Evolutionary conservation across 176 grass and related monocot genomes (phyloP).

Genomic region (Juncus inflexus): DNA sequence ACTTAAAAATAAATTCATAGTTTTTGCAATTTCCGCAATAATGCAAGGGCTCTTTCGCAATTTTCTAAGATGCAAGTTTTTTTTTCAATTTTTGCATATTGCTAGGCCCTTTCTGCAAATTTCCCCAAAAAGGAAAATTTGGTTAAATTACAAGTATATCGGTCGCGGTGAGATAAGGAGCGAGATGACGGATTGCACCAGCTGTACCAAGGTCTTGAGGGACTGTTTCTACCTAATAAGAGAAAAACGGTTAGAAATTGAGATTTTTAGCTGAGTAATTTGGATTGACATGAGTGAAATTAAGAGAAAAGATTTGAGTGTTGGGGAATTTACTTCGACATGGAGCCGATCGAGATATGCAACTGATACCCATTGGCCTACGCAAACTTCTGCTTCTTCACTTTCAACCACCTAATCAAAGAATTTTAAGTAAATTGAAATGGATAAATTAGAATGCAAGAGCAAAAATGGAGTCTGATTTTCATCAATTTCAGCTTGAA

Average conservation of each 20-base stretch:
- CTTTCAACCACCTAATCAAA: slow-evolving; percentile 70
- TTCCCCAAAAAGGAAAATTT: slow-evolving; percentile 13
- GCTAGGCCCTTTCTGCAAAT: too few relatives aligned
- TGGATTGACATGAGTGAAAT: background rate
- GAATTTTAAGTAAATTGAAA: background rate
- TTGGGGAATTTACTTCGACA: slow-evolving; percentile 53
- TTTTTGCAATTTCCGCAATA: background rate
- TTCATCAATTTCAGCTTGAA: background rate
- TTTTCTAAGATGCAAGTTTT: too few relatives aligned
- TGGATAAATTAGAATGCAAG: too few relatives aligned
- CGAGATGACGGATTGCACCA: slow-evolving; percentile 71
- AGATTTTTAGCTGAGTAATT: too few relatives aligned
- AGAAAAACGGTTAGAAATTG: background rate
- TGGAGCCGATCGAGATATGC: slow-evolving; percentile 68
- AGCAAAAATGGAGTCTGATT: background rate
- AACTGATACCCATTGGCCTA: slow-evolving; percentile 70
- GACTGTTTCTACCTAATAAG: slow-evolving; percentile 60
- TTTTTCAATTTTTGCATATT: too few relatives aligned
- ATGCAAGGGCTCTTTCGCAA: background rate
- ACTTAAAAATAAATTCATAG: too few relatives aligned
- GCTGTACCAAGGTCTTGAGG: slow-evolving; percentile 86
- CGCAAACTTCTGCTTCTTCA: slow-evolving; percentile 51
- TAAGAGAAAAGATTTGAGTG: background rate
- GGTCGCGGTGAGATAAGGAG: slow-evolving; percentile 56
- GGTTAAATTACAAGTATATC: slow-evolving; percentile 78